Evolutionary conservation across 2,329 filamentous ascomycete species (phyloP), one percentile per base, ranked within the genome.

Genomic region (Aplosporella prunicola): DNA sequence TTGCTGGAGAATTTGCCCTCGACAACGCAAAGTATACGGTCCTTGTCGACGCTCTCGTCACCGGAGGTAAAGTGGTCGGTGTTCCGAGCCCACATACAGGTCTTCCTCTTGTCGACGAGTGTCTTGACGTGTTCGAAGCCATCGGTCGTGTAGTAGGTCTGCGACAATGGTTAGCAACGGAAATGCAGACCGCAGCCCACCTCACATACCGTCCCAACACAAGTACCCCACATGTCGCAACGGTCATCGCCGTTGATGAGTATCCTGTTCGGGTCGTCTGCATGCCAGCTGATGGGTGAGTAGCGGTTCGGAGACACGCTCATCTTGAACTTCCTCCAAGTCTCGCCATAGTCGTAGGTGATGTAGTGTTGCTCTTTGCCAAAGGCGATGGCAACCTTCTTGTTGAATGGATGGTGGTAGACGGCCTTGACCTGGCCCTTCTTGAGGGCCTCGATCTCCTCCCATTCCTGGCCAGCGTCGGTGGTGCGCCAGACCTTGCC

Each of bases 71-170:
- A 95, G 27, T 78, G 61, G 5, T 74, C 70, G 9, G 82, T 78
- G 10, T 77, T 76, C 53, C 85, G 85, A 35, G 91, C 89, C 86
- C 89, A 98, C 57, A 80, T 76, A 58, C 91, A 98, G 43, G 82
- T 80, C 32, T 76, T 69, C 2, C 83, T 83, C 47, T 78, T 73
- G 27, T 73, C 67, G 35, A 81, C 73, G 42, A 95, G 69, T 5
- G 69, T 61, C 47, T 82, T 72, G 35, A 76, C 72, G 28, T 71
- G 61, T 46, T 80, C 70, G 66, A 98, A 98, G 46, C 85, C 85
- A 59, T 96, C 81, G 10, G 72, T 78, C 3, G 91, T 96, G 57
- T 94, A 95, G 48, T 68, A 74, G 15, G 71, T 64, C 48, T 65
- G 45, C 13, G 14, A 27, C 5, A 45, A 16, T 8, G 9, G 36